These are phyloP conservation scores for Teratosphaeria destructans DNA, from an alignment of 2,329 filamentous ascomycete genomes.

Conservation along the genomic window DNA sequence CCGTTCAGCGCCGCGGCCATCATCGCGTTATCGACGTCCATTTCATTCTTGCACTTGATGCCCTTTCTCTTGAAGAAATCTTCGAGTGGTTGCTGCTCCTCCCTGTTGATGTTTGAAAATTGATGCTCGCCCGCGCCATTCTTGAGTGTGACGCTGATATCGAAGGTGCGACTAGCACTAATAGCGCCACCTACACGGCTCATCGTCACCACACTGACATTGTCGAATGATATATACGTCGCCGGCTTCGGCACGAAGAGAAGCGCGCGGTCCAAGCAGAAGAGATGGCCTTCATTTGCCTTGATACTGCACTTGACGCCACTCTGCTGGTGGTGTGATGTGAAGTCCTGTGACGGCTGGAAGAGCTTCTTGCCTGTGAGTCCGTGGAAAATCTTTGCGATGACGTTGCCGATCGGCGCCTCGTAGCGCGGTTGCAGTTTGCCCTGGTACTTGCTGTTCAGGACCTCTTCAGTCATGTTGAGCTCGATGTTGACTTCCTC, in stretches of 20 bases:
- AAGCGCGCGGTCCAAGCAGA: slow-evolving; percentile 95
- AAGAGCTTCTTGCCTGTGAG: slow-evolving; percentile 92
- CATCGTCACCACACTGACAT: slow-evolving; percentile 84
- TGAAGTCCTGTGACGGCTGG: slow-evolving; percentile 86
- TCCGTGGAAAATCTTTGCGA: slow-evolving; percentile 90
- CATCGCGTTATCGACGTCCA: slow-evolving; percentile 70
- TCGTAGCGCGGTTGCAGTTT: slow-evolving; percentile 86
- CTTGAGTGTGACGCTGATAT: slow-evolving; percentile 90
- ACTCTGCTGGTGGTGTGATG: slow-evolving; percentile 82
- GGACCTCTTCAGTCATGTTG: slow-evolving; percentile 84
- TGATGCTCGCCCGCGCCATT: slow-evolving; percentile 77
- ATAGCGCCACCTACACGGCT: slow-evolving; percentile 90
- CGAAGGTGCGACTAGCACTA: slow-evolving; percentile 88
- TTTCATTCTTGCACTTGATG: slow-evolving; percentile 95
- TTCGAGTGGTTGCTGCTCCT: slow-evolving; percentile 94
- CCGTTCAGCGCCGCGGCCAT: slow-evolving; percentile 68
- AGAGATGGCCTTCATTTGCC: slow-evolving; percentile 93
- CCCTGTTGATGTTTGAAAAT: slow-evolving; percentile 98
- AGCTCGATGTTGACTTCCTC: slow-evolving; percentile 94
- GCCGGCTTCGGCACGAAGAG: slow-evolving; percentile 99
- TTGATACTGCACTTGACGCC: slow-evolving; percentile 99
- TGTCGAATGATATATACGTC: slow-evolving; percentile 92
- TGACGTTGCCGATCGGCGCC: slow-evolving; percentile 82
- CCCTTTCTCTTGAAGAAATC: slow-evolving; percentile 95
- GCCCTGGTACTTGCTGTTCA: slow-evolving; percentile 79